Evolutionary conservation across 116 monocot species (phyloP), one percentile per base, ranked within the genome.

Genomic region (Iris pallida): DNA sequence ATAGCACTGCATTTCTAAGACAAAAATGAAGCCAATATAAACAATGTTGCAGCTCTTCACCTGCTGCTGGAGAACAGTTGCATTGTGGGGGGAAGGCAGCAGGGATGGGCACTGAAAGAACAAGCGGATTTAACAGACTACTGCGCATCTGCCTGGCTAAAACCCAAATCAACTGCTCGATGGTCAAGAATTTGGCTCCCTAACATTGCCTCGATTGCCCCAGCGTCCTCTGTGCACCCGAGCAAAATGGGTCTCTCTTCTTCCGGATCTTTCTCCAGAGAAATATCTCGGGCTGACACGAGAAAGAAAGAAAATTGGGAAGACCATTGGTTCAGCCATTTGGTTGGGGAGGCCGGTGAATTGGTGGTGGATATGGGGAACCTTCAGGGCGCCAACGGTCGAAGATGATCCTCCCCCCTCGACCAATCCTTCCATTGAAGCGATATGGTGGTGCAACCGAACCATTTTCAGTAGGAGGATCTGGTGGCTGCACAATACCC

Each of bases 401-500:
- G n/a, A 98, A 93, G 70, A 98, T 77, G 55, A 98, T 88, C 46
- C 98, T 87, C 6, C 98, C 98, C 47, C 98, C 98, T 60, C 98
- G 76, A 2, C 98, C 98, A 18, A 98, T 93, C 71, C 98, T 85
- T 16, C 88, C 89, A 56, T 68, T 81, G 51, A 78, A 90, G 4
- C 78, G 83, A 57, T 78, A 93, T 43, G 87, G 81, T 20, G 92
- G 80, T 5, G 56, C 42, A 3, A 55, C 53, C 3, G 85, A 74
- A 6, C 89, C 86, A 83, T 92, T 80, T 66, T 90, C 90, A 45
- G 73, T 5, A 7, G 96, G 83, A 41, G 84, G 86, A 73, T 78
- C 81, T 64, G 83, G 53, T 42, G 96, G 86, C 46, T 42, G 87
- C 51, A 71, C 75, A 45, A 98, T 88, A 63, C 93, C 88, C 6